Conservation (phyloP, 179 eudicot species). For the Corrigiola litoralis region DNA sequence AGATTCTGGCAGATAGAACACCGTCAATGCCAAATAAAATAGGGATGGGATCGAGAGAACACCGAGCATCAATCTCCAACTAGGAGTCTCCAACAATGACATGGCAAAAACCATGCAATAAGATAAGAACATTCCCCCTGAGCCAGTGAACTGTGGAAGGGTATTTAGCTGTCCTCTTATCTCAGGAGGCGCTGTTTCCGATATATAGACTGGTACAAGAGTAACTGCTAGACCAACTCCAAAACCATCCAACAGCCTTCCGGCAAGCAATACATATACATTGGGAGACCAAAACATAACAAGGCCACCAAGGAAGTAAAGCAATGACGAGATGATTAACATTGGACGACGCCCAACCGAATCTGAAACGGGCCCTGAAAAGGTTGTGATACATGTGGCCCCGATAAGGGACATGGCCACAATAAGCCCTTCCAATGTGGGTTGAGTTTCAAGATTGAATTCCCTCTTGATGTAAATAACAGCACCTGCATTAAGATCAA, state of each 20-base stretch:
- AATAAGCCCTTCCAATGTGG: slow-evolving; percentile 41
- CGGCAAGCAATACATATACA: slow-evolving; percentile 37
- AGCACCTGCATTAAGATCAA: slow-evolving; percentile 33
- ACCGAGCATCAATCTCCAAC: slow-evolving; percentile 52
- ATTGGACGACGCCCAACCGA: slow-evolving; percentile 39
- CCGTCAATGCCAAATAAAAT: slow-evolving; percentile 30
- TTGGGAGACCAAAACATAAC: slow-evolving; percentile 55
- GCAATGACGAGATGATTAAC: slow-evolving; percentile 36
- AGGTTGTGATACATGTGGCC: slow-evolving; percentile 42
- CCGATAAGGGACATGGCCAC: slow-evolving; percentile 50
- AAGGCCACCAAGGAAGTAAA: slow-evolving; percentile 35
- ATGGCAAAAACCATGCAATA: slow-evolving; percentile 49
- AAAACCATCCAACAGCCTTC: slow-evolving; percentile 38
- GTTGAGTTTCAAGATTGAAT: slow-evolving; percentile 36
- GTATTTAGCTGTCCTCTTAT: slow-evolving; percentile 45
- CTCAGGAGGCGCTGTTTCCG: slow-evolving; percentile 45
- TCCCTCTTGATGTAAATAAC: slow-evolving; percentile 46
- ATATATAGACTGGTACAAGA: slow-evolving; percentile 40
- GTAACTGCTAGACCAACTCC: slow-evolving; percentile 51
- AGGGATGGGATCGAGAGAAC: slow-evolving; percentile 36
- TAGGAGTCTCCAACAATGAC: slow-evolving; percentile 38
- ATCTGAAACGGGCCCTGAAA: slow-evolving; percentile 41
- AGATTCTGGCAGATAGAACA: slow-evolving; percentile 44
- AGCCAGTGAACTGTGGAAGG: slow-evolving; percentile 50
- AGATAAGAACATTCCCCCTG: slow-evolving; percentile 46